Evolutionary conservation across 2,329 filamentous ascomycete genomes (phyloP), one percentile per base, ranked within the genome.

Genomic region (Xylaria sp.): DNA sequence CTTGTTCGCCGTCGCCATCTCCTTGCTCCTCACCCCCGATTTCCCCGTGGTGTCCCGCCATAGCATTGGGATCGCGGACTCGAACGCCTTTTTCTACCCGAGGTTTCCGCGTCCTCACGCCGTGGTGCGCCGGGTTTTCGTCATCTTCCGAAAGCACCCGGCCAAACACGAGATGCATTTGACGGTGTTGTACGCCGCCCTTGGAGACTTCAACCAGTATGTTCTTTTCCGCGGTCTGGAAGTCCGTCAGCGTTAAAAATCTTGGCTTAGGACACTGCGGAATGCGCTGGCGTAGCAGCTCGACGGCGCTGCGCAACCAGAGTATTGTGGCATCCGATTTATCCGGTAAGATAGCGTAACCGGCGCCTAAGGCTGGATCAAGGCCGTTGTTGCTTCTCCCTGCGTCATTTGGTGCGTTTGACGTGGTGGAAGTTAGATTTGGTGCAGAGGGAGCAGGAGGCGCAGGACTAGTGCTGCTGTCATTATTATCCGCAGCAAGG

Each of bases 271-370:
- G 73, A 45, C 69, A 70, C 33, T 71, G 62, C 39, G 65, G 66
- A 17, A 75, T 66, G 54, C 69, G 71, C 39, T 67, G 58, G n/a
- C 73, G 73, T 7, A 75, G 61, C 59, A 71, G 71, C 39, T 75
- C 73, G 13, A 74, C 72, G 17, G 73, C 67, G 39, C 71, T 71
- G 42, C 70, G 71, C 11, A 75, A 54, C 73, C 73, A 75, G 6
- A 74, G 58, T 0, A 75, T 63, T 17, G 73, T 75, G 31, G 68
- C 67, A 59, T 75, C 71, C n/a, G 65, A 71, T 64, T 73, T 74
- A 60, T 75, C 73, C 3, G 73, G 73, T 10, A 75, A 64, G 51
- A 75, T 74, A 27, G 73, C 73, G 47, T 75, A 75, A 9, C 73
- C 73, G 25, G 73, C 73, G 22, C 73, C 73, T 11, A 75, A 69